Evolutionary conservation across 1,284 basidiomycete species (phyloP), one percentile per base, ranked within the genome.

Genomic region (Cryptococcus hybrid): DNA sequence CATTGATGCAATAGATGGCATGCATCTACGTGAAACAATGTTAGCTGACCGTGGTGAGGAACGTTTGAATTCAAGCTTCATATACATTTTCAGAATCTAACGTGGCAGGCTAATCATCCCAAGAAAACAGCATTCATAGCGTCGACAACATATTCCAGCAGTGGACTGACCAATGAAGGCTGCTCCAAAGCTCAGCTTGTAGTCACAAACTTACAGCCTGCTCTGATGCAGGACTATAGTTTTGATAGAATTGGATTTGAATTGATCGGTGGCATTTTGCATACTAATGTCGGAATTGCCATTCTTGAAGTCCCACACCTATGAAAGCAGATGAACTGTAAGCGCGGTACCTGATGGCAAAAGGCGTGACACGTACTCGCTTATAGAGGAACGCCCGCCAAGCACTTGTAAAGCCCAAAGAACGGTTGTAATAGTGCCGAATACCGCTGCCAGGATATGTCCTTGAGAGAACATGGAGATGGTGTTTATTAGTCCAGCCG

Each of bases 401-500:
- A 70, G 57, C 15, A 65, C 89, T 77, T 99, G 92, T 38, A 95
- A 58, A 3, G 84, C 82, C 92, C 96, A 99, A 36, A 92, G 92
- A 37, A 87, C 82, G 7, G 89, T 92, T 2, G 92, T 84, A 49
- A 99, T 76, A 11, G 86, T 80, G 47, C 89, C 86, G 53, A 97
- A 82, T 51, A 93, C 82, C 51, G 85, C 92, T 15, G 91, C 87
- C 24, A 85, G 84, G 77, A 89, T 80, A 49, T 74, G 69, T 8
- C 74, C 73, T 54, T 70, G 68, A 3, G 82, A 80, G 73, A 86
- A 90, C 80, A 87, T 86, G 61, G 86, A 81, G 65, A 96, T 90
- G 38, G 88, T 95, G 77, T 92, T 90, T 71, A 98, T 90, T 48
- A 99, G 82, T n/a, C 96, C 95, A 9, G 91, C 92, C 43, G 90